Base-by-base conservation (phyloP, 176 grass and related monocot genomes). In the Triticum aestivum region DNA sequence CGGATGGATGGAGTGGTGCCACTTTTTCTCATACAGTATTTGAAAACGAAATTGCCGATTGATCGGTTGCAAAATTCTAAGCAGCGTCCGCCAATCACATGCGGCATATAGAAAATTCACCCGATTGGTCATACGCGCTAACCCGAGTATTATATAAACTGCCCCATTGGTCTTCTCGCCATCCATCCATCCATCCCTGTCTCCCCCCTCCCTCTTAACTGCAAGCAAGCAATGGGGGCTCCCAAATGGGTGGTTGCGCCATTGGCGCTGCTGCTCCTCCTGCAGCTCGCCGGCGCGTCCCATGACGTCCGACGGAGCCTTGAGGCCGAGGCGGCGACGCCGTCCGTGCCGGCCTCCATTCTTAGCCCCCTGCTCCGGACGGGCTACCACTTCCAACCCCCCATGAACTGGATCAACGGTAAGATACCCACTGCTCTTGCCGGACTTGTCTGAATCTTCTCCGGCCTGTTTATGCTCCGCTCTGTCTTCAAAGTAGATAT, bases 321-420 rank as follows among this genome's bases (percentile, higher is more conserved):
- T 1, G 74, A 77, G 74, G 27, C 74, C 74, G 27, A 77, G 27
- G 74, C 47, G 4, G 73, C 73, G 27, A 0, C 73, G 27, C 14
- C 73, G 45, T 77, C 74, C 7, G 88, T 90, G 61, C 87, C 86
- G 18, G 5, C 80, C 9, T 89, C 93, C 74, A 86, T 90, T 85
- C 63, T 90, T 20, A 82, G 54, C 82, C 83, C 91, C 52, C 58
- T 88, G 26, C 79, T 93, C 27, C 66, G 79, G 71, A 88, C 86
- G 0, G 91, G 73, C 4, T 95, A 91, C 58, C 93, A 95, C 67
- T 95, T 95, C 83, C 90, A 90, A 81, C 91, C 91, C 15, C 91
- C 91, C 5, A 87, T 0, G 58, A 91, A 93, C 85, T 95, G 93
- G 91, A 95, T 95, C 81, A 95, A 95, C 87, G 93, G 93, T 95